Conservation (phyloP, 768 basidiomycete species). For the Cystoderma amianthinum region DNA sequence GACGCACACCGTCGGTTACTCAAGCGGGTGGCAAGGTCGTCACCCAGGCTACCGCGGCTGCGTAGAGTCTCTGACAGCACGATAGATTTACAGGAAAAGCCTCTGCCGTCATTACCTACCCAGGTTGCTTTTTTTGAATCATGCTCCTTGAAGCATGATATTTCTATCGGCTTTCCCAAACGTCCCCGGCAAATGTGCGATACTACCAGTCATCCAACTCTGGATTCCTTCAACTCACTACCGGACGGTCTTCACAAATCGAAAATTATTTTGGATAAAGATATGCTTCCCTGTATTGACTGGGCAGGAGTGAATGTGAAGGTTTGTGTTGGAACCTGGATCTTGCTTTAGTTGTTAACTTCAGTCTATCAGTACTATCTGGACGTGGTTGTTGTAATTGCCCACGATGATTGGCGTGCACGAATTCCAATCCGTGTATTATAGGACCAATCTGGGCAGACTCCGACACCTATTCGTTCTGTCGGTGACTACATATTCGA, state of each 20-base stretch:
- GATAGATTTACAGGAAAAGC: conserved; percentile 26
- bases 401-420: conserved; percentile 55
- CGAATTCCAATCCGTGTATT: conserved; percentile 55
- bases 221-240: conserved; percentile 38
- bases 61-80: conserved; percentile 8
- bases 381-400: conserved; percentile 60
- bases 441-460: too few relatives aligned
- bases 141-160: conserved; percentile 37
- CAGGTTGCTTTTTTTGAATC: conserved; percentile 33
- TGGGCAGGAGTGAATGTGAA: conserved; percentile 65
- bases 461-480: too few relatives aligned
- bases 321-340: conserved; percentile 28
- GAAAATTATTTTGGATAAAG: conserved; percentile 44
- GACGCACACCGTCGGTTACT: conserved; percentile 20
- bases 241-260: conserved; percentile 68
- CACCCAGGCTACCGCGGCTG: neutral
- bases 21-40: conserved; percentile 25
- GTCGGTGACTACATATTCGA: too few relatives aligned
- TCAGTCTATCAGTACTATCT: conserved; percentile 53
- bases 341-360: conserved; percentile 5
- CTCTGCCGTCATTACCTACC: conserved; percentile 33
- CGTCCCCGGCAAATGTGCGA: conserved; percentile 44
- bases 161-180: conserved; percentile 67
- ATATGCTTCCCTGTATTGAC: conserved; percentile 59
- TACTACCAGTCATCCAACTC: conserved; percentile 31